Evolutionary conservation across 2,329 filamentous ascomycete genomes (phyloP).

Genomic region (Fonsecaea monophora): DNA sequence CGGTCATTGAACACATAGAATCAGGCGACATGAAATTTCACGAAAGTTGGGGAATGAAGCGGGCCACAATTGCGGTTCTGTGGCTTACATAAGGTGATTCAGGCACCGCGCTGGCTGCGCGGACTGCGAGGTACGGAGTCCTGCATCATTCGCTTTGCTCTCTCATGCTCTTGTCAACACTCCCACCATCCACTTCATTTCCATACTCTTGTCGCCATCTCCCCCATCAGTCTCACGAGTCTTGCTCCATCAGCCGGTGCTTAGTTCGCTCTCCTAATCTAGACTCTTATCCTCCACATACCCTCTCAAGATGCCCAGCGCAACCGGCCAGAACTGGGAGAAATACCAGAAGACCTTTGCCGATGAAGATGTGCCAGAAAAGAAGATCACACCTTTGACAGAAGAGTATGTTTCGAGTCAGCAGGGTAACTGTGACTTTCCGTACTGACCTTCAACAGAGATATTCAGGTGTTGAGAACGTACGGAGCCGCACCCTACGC

Average conservation of each 20-base stretch:
- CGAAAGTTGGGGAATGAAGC: constrained; percentile 23
- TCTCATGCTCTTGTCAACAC: constrained; percentile 16
- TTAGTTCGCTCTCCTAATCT: background rate
- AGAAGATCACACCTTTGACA: constrained; percentile 97
- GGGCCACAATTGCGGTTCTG: constrained; percentile 8
- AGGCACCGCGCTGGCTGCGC: constrained; percentile 24
- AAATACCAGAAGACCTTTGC: constrained; percentile 98
- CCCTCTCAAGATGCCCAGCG: constrained; percentile 75
- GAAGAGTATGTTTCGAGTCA: constrained; percentile 75
- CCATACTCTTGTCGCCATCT: constrained; percentile 6
- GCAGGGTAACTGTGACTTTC: constrained; percentile 30
- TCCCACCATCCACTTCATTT: constrained; percentile 25
- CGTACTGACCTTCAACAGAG: constrained; percentile 63
- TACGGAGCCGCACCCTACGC: constrained; percentile 97
- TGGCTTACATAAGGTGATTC: constrained; percentile 12
- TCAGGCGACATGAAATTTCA: constrained; percentile 25
- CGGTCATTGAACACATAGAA: constrained; percentile 10
- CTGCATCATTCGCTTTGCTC: constrained; percentile 14
- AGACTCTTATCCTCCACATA: background rate
- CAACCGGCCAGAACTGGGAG: constrained; percentile 94
- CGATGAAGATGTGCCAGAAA: constrained; percentile 97
- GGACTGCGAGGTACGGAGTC: constrained; percentile 31
- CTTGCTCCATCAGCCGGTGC: background rate
- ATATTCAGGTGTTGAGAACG: constrained; percentile 98
- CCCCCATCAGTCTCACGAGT: constrained; percentile 1